Conservation (phyloP, 805 yeast genomes). For the Candida hungchunana region DNA sequence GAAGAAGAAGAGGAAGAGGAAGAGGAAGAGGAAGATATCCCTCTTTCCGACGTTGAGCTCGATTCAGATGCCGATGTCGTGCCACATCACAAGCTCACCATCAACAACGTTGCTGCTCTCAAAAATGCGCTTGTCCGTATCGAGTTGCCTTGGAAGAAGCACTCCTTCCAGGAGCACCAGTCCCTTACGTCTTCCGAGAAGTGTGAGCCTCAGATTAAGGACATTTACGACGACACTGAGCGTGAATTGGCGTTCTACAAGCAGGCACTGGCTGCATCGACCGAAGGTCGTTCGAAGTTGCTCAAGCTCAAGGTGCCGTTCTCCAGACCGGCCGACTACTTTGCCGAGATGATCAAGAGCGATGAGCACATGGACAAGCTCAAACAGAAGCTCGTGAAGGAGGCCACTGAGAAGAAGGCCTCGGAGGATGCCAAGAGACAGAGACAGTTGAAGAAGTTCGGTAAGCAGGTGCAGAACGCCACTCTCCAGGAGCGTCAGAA, state of each 20-base stretch:
- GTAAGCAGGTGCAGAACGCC: conserved; percentile 94
- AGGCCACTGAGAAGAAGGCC: conserved; percentile 81
- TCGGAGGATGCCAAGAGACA: conserved; percentile 88
- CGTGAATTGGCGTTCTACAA: conserved; percentile 93
- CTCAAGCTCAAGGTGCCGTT: conserved; percentile 68
- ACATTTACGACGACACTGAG: conserved; percentile 92
- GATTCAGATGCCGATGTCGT: conserved; percentile 94
- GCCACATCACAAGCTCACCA: conserved; percentile 84
- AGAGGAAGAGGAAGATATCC: conserved; percentile 76
- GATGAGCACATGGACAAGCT: conserved; percentile 98
- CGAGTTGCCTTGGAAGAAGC: conserved; percentile 53
- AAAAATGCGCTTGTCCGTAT: conserved; percentile 65
- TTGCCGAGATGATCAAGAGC: conserved; percentile 97
- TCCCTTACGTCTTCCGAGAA: conserved; percentile 56
- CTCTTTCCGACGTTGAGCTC: conserved; percentile 85
- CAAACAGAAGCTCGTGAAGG: conserved; percentile 67
- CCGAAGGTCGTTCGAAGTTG: conserved; percentile 61
- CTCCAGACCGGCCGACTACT: conserved; percentile 88
- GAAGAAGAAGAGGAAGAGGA: conserved; percentile 54
- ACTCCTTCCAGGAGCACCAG: conserved; percentile 82
- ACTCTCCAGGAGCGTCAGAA: conserved; percentile 74
- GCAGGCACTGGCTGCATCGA: conserved; percentile 85
- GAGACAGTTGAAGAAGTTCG: conserved; percentile 75
- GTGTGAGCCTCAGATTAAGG: conserved; percentile 67
- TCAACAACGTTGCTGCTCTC: conserved; percentile 84